Percentiles rank a stretch among this genome's conserved stretches.
phyloP scores from a whole-genome alignment of 1,139 yeast genomes.

The Scheffersomyces titani region DNA sequence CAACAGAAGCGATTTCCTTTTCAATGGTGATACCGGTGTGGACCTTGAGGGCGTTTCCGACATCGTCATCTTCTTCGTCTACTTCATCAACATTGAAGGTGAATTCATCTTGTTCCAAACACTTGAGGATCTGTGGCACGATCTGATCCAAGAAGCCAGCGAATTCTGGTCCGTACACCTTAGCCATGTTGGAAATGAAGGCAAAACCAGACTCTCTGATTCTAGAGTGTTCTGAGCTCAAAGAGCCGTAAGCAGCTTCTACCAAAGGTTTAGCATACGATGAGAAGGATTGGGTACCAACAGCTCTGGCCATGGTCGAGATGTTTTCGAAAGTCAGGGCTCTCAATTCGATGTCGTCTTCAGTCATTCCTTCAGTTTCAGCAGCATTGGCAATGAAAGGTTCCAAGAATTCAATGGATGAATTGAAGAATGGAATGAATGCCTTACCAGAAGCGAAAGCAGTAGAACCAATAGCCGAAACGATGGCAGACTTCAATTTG shows the following conservation, averaged over 20 bases:
- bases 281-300: constrained; percentile 85
- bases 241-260: constrained; percentile 81
- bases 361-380: constrained; percentile 68
- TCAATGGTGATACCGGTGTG: constrained; percentile 95
- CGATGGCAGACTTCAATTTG: constrained; percentile 81
- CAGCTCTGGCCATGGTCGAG: constrained; percentile 95
- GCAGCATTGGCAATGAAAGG: constrained; percentile 72
- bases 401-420: constrained; percentile 77
- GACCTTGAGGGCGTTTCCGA: constrained; percentile 73
- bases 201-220: constrained; percentile 94
- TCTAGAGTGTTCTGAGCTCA: constrained; percentile 77
- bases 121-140: constrained; percentile 80
- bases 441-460: constrained; percentile 93
- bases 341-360: constrained; percentile 80
- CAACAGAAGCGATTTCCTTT: constrained; percentile 96
- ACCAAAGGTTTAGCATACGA: constrained; percentile 87
- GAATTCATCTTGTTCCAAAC: constrained; percentile 82
- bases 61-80: constrained; percentile 52
- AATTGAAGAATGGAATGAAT: constrained; percentile 81
- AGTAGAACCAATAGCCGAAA: constrained; percentile 95
- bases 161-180: constrained; percentile 89
- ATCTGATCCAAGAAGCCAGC: constrained; percentile 81
- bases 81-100: constrained; percentile 48
- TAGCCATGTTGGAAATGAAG: constrained; percentile 92
- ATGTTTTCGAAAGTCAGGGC: constrained; percentile 92